Base-by-base conservation (phyloP, 1,284 basidiomycete species). In the Trichosporon asahii region DNA sequence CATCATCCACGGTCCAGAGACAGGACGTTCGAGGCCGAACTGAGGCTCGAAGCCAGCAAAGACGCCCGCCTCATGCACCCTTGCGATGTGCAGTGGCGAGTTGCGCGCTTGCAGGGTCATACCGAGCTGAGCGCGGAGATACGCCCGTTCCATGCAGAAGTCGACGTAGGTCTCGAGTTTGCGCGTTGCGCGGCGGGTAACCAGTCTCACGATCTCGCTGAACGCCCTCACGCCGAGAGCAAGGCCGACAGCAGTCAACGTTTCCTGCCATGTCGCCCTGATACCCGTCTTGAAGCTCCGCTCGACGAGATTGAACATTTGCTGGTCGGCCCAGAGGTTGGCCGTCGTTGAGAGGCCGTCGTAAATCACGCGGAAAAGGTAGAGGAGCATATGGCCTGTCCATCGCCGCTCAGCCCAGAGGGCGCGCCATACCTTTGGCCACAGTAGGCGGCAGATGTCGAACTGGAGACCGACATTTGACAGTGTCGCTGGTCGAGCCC, bases 81-180 rank as follows among this genome's bases (percentile, higher is more conserved):
- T 86, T 75, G 91, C 90, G 67, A 89, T 88, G 23, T 90, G 85
- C 71, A 85, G 80, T 46, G 91, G 89, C 76, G 92, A 89, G 64
- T 89, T 86, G 64, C 92, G 85, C 4, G 90, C 90, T 66, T 91
- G 91, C 49, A 92, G 86, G 76, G 93, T 91, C 68, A 93, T 86
- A 53, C 88, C 88, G 29, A 94, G 85, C 70, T 91, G 88, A 72
- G 90, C 89, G 72, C 89, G 86, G 78, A 94, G 86, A 79, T 92
- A 92, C 68, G 89, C 86, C 74, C 89, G 88, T 80, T 93, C 91
- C 75, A 93, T 87, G 60, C 87, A 85, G 77, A 90, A 90, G 25
- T 88, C 87, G 57, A 90, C 88, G 2, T 90, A 90, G 61, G 88
- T 88, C 68, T 91, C 86, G n/a, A 53, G 65, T 18, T 21, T 27